phyloP scores from a whole-genome alignment of 2,329 filamentous ascomycete genomes.

The Grosmannia penicillata region DNA sequence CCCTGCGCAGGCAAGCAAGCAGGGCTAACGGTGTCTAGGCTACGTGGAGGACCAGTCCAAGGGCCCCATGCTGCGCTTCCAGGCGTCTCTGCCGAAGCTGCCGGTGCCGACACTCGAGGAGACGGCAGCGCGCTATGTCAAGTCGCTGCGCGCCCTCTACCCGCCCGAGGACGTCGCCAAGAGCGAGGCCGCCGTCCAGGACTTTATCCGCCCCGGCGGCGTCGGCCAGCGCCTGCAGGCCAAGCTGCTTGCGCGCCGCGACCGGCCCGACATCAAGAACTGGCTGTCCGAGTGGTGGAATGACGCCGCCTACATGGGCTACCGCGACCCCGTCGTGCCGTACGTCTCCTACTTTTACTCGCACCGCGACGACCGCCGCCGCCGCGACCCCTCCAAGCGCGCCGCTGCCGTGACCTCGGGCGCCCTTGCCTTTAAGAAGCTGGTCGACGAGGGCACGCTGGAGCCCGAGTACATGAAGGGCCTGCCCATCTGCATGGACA shows the following conservation, averaged over 20 bases:
- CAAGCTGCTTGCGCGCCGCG: conserved; percentile 63
- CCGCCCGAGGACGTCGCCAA: conserved; percentile 51
- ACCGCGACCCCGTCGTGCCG: conserved; percentile 89
- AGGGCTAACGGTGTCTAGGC: conserved; percentile 32
- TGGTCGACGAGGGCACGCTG: conserved; percentile 67
- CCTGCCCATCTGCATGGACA: conserved; percentile 94
- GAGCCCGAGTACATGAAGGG: conserved; percentile 99
- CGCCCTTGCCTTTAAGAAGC: conserved; percentile 83
- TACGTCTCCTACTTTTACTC: conserved; percentile 99
- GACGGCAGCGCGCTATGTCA: conserved; percentile 66
- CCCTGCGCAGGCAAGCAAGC: too few species aligned
- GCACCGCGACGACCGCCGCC: conserved; percentile 79
- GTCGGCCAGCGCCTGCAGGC: conserved; percentile 75
- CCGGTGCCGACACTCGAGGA: conserved; percentile 74
- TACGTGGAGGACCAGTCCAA: conserved; percentile 71
- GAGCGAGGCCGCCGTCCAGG: conserved; percentile 71
- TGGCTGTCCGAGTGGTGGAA: conserved; percentile 99
- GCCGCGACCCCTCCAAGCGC: conserved; percentile 79
- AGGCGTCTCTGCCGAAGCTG: conserved; percentile 68
- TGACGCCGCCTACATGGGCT: conserved; percentile 76
- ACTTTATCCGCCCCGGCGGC: conserved; percentile 79
- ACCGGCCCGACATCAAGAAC: conserved; percentile 72
- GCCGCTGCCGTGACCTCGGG: conserved; percentile 81
- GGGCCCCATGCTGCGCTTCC: conserved; percentile 68
- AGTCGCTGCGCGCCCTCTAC: conserved; percentile 62